Conservation (phyloP, 805 yeast species). For the Cephaloascus albidus region DNA sequence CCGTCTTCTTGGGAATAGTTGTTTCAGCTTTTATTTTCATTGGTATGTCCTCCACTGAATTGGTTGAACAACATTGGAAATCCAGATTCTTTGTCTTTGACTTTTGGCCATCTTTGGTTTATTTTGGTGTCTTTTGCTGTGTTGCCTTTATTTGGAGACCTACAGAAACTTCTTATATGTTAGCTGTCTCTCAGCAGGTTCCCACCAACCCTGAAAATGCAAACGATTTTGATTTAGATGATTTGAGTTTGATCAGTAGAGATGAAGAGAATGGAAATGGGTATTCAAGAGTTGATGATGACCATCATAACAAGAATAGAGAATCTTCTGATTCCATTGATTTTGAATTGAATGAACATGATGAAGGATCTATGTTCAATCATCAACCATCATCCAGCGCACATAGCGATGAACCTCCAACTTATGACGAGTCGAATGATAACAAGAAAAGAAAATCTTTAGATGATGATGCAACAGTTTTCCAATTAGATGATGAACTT, state of each 20-base stretch:
- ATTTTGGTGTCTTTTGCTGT: conserved; percentile 73
- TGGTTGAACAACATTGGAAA: conserved; percentile 87
- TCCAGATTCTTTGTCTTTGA: conserved; percentile 80
- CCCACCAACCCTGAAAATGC: conserved; percentile 71
- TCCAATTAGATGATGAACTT: conserved; percentile 6
- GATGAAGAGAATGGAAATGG: conserved; percentile 20
- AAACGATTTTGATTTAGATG: conserved; percentile 54
- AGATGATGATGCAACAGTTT: conserved; percentile 3
- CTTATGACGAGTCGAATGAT: not conserved
- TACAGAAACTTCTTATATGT: conserved; percentile 86
- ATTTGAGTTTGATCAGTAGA: conserved; percentile 41
- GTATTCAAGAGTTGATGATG: not conserved
- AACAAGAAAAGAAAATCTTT: not conserved
- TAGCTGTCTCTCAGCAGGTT: conserved; percentile 89
- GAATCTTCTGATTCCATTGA: conserved; percentile 17
- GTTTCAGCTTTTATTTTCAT: conserved; percentile 62
- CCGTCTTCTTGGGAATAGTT: conserved; percentile 62
- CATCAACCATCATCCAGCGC: not conserved
- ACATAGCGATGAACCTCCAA: not conserved
- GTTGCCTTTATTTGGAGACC: conserved; percentile 96
- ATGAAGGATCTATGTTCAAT: conserved; percentile 9
- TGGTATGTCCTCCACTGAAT: conserved; percentile 65
- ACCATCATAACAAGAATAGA: conserved; percentile 5
- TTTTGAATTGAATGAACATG: conserved; percentile 18
- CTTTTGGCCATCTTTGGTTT: conserved; percentile 91